Conservation (phyloP, 2,329 filamentous ascomycete species). For the Ascochyta pisi region DNA sequence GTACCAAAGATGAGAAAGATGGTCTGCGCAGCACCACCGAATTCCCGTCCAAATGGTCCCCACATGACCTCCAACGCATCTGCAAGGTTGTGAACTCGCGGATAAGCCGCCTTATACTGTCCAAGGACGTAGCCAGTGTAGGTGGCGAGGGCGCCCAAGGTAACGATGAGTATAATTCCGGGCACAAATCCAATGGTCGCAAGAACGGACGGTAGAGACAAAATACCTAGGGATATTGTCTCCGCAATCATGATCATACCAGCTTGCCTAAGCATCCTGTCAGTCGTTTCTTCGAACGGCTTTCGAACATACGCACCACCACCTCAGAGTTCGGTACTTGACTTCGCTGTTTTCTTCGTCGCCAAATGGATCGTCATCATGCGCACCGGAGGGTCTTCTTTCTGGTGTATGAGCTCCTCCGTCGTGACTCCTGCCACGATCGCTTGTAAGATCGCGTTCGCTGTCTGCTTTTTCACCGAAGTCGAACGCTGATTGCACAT, state of each 20-base stretch:
- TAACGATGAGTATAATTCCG: slow-evolving; percentile 60
- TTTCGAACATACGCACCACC: slow-evolving; percentile 47
- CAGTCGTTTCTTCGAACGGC: slow-evolving; percentile 5
- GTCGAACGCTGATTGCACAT: slow-evolving; percentile 1
- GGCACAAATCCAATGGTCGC: slow-evolving; percentile 60
- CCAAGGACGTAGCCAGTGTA: slow-evolving; percentile 67
- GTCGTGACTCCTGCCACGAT: slow-evolving; percentile 3
- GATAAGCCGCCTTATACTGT: slow-evolving; percentile 63
- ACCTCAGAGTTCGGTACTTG: slow-evolving; percentile 59
- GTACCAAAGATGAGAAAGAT: slow-evolving; percentile 72
- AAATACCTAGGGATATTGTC: slow-evolving; percentile 61
- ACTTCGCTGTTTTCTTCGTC: slow-evolving; percentile 48
- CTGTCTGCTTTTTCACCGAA: slow-evolving; percentile 6
- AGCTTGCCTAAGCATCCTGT: slow-evolving; percentile 7
- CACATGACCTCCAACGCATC: slow-evolving; percentile 69
- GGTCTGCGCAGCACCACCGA: slow-evolving; percentile 67
- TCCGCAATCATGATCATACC: slow-evolving; percentile 60
- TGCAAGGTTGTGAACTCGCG: slow-evolving; percentile 59
- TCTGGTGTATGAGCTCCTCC: neutral
- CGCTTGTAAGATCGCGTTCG: slow-evolving; percentile 6
- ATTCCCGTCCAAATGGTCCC: slow-evolving; percentile 66
- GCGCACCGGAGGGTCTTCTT: neutral
- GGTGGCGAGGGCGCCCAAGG: slow-evolving; percentile 61
- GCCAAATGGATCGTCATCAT: slow-evolving; percentile 30
- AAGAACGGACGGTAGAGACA: slow-evolving; percentile 61